Base-by-base conservation (phyloP, 2,329 filamentous ascomycete genomes). In the Waltergamsia citrina region DNA sequence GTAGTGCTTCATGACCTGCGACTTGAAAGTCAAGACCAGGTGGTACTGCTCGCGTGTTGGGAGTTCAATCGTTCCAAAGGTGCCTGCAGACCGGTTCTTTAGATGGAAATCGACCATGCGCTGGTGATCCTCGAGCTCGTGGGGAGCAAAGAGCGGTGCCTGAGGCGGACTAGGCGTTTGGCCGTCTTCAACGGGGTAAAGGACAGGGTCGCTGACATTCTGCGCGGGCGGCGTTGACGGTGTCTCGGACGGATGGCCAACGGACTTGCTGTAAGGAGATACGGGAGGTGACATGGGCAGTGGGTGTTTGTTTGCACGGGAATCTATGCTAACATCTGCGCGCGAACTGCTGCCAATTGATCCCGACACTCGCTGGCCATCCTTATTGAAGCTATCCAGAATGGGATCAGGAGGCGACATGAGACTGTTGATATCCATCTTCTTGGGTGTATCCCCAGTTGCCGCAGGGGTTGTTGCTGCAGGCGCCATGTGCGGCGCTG, bases 381-480 rank as follows among this genome's bases (percentile, higher is more conserved):
- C 26, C n/a, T 31, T 16, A 30, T 45, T 53, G 50, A 77, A 78
- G 44, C 54, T 72, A 41, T 78, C 73, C 32, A 62, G 64, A 22
- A 62, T 50, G n/a, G 60, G 59, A 24, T 78, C 74, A 16, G 74
- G 74, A 21, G 75, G 75, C 16, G 75, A 79, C 67, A 79, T 76
- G 38, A 79, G 57, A 40, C 60, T 76, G 57, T 52, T 66, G 42
- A 72, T 69, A 40, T 67, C 60, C 34, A 66, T 46, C 43, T 67
- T 69, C 48, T 61, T 67, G 5, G 43, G 21, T 16, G 43, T 42
- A 33, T 46, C 43, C 25, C 28, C 32, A 19, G 41, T 41, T 33
- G 43, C 40, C 16, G 48, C 31, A 16, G 46, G 36, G 48, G 46
- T 49, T 50, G 52, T 53, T 45, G 50, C 37, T 37, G 37, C 39